These are phyloP conservation scores for Mycena crocata DNA, from an alignment of 768 basidiomycete species.

Conservation along the genomic window DNA sequence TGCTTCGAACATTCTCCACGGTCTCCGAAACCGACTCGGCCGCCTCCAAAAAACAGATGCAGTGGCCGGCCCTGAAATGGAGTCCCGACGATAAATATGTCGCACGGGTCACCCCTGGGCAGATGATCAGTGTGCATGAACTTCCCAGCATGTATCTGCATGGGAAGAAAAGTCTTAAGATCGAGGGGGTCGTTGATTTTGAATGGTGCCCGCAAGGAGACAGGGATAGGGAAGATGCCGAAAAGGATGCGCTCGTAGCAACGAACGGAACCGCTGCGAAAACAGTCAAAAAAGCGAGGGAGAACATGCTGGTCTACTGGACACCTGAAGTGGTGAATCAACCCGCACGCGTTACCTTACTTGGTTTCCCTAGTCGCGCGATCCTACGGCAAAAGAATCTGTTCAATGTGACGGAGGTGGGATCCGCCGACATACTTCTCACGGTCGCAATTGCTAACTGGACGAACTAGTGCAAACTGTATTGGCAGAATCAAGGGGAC, in stretches of 20 bases:
- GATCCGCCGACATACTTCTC: conserved; percentile 41
- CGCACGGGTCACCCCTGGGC: conserved; percentile 87
- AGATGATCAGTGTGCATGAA: conserved; percentile 97
- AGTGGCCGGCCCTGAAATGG: conserved; percentile 98
- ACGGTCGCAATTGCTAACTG: conserved; percentile 13
- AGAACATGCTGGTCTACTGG: conserved; percentile 98
- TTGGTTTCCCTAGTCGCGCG: conserved; percentile 87
- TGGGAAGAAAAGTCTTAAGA: conserved; percentile 96
- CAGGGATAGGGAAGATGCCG: conserved; percentile 82
- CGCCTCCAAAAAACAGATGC: conserved; percentile 81
- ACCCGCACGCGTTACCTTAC: conserved; percentile 95
- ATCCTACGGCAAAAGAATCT: conserved; percentile 94
- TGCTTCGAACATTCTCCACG: conserved; percentile 91
- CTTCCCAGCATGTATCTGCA: conserved; percentile 93
- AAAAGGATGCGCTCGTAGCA: conserved; percentile 57
- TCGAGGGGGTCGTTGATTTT: conserved; percentile 97
- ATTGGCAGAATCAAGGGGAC: conserved; percentile 99
- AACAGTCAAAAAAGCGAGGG: conserved; percentile 71
- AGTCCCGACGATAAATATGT: conserved; percentile 96
- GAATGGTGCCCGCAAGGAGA: conserved; percentile 98
- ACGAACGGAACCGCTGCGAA: conserved; percentile 53
- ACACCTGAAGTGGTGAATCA: conserved; percentile 96
- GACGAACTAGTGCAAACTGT: conserved; percentile 85
- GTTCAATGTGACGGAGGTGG: conserved; percentile 96
- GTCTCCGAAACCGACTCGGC: conserved; percentile 67